Percentiles rank a stretch among this genome's conserved stretches.
phyloP scores from a whole-genome alignment of 2,329 filamentous ascomycete species.

The Scedosporium dehoogii region DNA sequence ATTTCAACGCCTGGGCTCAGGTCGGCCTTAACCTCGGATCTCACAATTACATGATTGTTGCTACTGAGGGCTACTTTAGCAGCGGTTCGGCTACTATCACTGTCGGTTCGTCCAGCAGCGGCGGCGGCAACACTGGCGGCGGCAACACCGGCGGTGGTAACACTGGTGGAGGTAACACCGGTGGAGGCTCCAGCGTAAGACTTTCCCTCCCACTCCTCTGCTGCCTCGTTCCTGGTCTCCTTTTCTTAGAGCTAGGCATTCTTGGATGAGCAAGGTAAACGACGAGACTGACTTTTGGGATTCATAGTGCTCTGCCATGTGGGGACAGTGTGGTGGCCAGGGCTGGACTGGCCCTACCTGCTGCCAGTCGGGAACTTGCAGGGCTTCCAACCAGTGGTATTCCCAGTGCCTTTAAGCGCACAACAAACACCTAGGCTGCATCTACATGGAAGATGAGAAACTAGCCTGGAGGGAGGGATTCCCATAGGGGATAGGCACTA shows the following conservation, averaged over 20 bases:
- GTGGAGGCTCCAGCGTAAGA: constrained; percentile 4
- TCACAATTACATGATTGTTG: constrained; percentile 43
- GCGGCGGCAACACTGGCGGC: neutral
- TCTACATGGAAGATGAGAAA: neutral
- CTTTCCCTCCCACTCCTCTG: neutral
- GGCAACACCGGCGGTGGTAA: neutral
- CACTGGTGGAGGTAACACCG: neutral
- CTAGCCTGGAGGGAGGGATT: neutral
- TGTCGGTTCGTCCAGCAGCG: constrained; percentile 17
- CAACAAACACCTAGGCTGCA: too few relatives aligned
- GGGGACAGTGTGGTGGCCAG: constrained; percentile 15
- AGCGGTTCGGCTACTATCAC: constrained; percentile 36
- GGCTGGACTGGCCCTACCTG: constrained; percentile 16
- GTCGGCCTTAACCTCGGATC: constrained; percentile 36
- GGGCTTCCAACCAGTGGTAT: constrained; percentile 15
- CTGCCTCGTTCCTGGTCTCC: neutral
- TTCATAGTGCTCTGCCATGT: constrained; percentile 6
- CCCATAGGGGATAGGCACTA: neutral
- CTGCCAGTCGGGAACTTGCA: constrained; percentile 16
- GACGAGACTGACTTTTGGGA: neutral
- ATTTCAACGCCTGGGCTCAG: constrained; percentile 42
- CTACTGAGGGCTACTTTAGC: constrained; percentile 43
- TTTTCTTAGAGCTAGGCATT: neutral
- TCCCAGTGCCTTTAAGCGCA: constrained; percentile 13
- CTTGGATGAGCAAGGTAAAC: neutral